Base-by-base conservation (phyloP, 2,329 filamentous ascomycete genomes). In the Rhynchosporium agropyri region DNA sequence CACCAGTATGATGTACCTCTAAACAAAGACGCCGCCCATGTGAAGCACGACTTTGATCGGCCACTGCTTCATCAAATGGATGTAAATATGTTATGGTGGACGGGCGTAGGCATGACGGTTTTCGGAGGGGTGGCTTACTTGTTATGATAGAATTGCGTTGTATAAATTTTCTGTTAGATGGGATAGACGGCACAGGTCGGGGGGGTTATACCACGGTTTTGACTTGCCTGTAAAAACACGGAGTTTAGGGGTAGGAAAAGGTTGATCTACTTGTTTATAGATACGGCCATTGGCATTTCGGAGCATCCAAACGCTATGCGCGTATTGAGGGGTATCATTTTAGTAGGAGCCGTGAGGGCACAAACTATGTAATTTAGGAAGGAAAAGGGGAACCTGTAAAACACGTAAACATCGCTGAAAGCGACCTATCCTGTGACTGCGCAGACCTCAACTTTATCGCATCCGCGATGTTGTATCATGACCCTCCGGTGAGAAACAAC, bases 401-500 rank as follows among this genome's bases (percentile, higher is more conserved):
- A 15, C 9, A 43, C 10, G 42, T 6, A 3, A 20, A n/a, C 42
- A 13, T n/a, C 42, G 3, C 10, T n/a, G 7, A n/a, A n/a, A 20
- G 20, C 42, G 20, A 43, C 13, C 42, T 20, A 13, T n/a, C 15
- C 6, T 5, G 40, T 42, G 3, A 9, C 3, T 2, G 13, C 20
- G 20, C 42, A 6, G 20, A 43, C 13, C 42, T 7, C 42, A 15
- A 51, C 2, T 15, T 40, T 33, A 54, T 28, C 36, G 20, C 51
- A 54, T 12, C 51, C 36, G 33, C 36, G 13, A 29, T 4, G 51
- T 40, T 5, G 20, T 40, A 15, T 54, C 38, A 9, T n/a, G 31
- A 40, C 9, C n/a, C 7, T 15, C 15, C 3, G 20, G n/a, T 20
- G 51, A 55, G 56, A 80, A 83, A 74, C 92, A 96, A 64, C 81